Evolutionary conservation across 805 yeast species (phyloP), one percentile per base, ranked within the genome.

Genomic region (Candida pini): DNA sequence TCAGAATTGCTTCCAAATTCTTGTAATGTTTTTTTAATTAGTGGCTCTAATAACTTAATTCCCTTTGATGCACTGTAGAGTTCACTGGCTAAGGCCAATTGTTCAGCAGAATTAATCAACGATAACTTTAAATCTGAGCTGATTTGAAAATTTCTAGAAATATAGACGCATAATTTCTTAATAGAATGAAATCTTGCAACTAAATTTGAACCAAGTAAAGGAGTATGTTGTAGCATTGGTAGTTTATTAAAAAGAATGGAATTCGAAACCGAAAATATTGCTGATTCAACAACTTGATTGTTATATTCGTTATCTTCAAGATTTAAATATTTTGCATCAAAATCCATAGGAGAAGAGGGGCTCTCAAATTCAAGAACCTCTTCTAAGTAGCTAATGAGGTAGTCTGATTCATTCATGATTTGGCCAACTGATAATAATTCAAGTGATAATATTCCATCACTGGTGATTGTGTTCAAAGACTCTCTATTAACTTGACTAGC

Each of bases 331-430:
- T 53, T 31, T 5, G 56, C 21, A 26, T 43, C 31, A 39, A 48
- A 55, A 10, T 40, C 26, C 14, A 57, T 29, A 6, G 49, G 47
- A 3, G 45, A 41, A 10, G 29, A 25, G 5, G 31, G 24, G 18
- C 20, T 28, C 2, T 76, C 69, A 42, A 75, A 83, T 48, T 79
- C 81, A 1, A 89, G 74, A 0, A 89, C 95, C 57, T 89, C 97
- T 45, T 82, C 92, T 16, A 90, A 73, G 47, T 80, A 89, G 0
- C 86, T 73, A 51, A 79, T 80, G 22, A 84, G 64, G 30, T 78
- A 66, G 4, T 38, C 40, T 3, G 26, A 30, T 13, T 38, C 26
- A 6, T 41, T 26, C 17, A 21, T 12, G 4, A 44, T 53, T 1
- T 45, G 44, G 2, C 44, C 49, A 6, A 53, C 58, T 1, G 51